Evolutionary conservation across 2,329 filamentous ascomycete genomes (phyloP), one percentile per base, ranked within the genome.

Genomic region (Sporothrix brunneoviolacea): DNA sequence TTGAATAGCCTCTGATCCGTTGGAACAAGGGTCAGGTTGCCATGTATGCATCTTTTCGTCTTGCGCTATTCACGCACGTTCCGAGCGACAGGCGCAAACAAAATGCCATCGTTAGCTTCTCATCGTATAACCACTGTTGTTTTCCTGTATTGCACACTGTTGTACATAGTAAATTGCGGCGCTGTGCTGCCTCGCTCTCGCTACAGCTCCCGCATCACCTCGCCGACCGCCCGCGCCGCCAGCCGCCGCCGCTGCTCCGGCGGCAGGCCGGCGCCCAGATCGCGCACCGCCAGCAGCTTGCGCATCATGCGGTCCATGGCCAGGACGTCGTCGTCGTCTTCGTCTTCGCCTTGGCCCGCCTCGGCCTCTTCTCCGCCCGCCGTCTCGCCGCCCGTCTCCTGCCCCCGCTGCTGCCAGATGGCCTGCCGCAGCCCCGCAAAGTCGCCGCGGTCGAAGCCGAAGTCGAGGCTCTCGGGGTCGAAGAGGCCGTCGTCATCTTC

Each of bases 221-320:
- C 80, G 12, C 70, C 72, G 3, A 85, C 79, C 0, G 80, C 80
- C 58, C 75, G 75, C 19, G 76, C 76, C 3, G 82, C 82, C 66
- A 83, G 71, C 54, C 71, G 73, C 62, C 73, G 78, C 57, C 79
- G 72, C 65, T 85, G 79, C 22, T 77, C 76, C 60, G 81, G 77
- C 1, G 79, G 71, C 63, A 86, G 61, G n/a, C n/a, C n/a, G n/a
- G n/a, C n/a, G n/a, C n/a, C n/a, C 8, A 77, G 79, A 12, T 77
- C 74, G 60, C 73, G 67, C 8, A 79, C 79, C 2, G 79, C 79
- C 64, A 80, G 78, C 54, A 86, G 67, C 63, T 78, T 83, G 44
- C 72, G 66, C 78, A 86, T 83, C 75, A 85, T 78, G 46, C 68
- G 66, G 59, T 84, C 80, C 27, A 86, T 62, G 62, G 79, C 77